Evolutionary conservation across 2,329 filamentous ascomycete genomes (phyloP).

Genomic region (Hymenoscyphus albidus): DNA sequence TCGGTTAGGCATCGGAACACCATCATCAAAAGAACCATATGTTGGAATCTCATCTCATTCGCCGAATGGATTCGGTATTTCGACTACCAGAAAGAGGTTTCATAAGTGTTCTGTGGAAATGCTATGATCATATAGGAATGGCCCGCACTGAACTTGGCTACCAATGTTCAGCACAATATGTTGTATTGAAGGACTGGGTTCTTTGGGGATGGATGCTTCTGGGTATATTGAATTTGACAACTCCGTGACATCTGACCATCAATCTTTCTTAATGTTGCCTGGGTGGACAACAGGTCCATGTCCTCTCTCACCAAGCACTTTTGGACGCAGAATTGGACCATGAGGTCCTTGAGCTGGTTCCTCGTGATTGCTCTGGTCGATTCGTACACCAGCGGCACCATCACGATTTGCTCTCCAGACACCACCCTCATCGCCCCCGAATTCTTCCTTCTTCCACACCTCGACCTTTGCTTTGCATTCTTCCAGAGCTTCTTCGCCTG

Average conservation of each 20-base stretch:
- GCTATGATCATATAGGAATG: not conserved
- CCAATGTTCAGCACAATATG: not conserved
- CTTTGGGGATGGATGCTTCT: no score
- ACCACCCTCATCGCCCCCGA: slow-evolving; percentile 67
- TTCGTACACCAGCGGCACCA: slow-evolving; percentile 43
- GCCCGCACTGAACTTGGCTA: not conserved
- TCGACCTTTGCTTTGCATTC: slow-evolving; percentile 82
- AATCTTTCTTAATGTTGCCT: not conserved
- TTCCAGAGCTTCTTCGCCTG: slow-evolving; percentile 86
- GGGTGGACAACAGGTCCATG: slow-evolving; percentile 30
- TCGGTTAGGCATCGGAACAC: not conserved
- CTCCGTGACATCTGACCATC: not conserved
- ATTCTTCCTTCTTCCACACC: slow-evolving; percentile 92
- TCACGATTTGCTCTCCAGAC: slow-evolving; percentile 89
- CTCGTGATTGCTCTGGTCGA: slow-evolving; percentile 18
- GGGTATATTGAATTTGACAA: no score
- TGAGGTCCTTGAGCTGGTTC: slow-evolving; percentile 18
- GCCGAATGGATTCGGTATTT: not conserved
- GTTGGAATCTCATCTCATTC: not conserved
- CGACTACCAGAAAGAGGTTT: not conserved
- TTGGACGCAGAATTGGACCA: slow-evolving; percentile 25
- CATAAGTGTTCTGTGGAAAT: not conserved
- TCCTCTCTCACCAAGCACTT: slow-evolving; percentile 26
- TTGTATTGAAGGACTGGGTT: no score
- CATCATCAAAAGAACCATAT: not conserved